Percentiles rank a stretch among this genome's conserved stretches.
Evolutionary conservation across 1,284 basidiomycete species (phyloP).

Genomic region (Sporisorium reilianum): DNA sequence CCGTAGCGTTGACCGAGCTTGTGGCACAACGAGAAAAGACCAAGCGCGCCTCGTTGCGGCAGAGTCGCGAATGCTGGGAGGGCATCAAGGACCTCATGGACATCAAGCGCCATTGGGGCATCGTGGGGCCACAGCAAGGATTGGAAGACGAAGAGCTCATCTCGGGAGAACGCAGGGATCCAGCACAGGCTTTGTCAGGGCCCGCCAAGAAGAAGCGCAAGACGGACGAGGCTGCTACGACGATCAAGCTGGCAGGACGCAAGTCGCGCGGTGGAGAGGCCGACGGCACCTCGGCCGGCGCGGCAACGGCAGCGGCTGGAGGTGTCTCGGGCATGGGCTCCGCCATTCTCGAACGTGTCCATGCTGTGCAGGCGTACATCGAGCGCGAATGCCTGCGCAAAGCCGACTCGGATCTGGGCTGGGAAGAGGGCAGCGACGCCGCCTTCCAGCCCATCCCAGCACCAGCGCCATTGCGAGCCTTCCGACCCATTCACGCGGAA

Average conservation of each 20-base stretch:
- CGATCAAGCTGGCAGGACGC: slow-evolving; percentile 56
- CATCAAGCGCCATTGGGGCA: slow-evolving; percentile 63
- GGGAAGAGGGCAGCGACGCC: slow-evolving; percentile 66
- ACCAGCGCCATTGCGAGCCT: slow-evolving; percentile 56
- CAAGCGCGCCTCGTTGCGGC: slow-evolving; percentile 55
- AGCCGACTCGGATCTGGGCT: slow-evolving; percentile 61
- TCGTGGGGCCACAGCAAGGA: slow-evolving; percentile 56
- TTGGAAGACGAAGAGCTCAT: slow-evolving; percentile 66
- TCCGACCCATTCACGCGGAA: slow-evolving; percentile 65
- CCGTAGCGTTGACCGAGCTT: slow-evolving; percentile 51
- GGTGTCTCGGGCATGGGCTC: slow-evolving; percentile 73
- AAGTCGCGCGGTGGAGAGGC: slow-evolving; percentile 49
- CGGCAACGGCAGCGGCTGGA: slow-evolving; percentile 30
- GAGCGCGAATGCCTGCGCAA: slow-evolving; percentile 63
- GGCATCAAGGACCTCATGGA: slow-evolving; percentile 57
- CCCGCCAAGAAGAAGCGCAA: slow-evolving; percentile 65
- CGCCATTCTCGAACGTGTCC: slow-evolving; percentile 64
- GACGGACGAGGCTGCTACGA: slow-evolving; percentile 54
- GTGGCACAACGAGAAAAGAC: slow-evolving; percentile 66
- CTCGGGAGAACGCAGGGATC: slow-evolving; percentile 57
- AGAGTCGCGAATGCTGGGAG: slow-evolving; percentile 61
- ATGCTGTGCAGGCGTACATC: slow-evolving; percentile 65
- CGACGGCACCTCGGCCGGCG: slow-evolving; percentile 27
- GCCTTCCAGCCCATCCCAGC: slow-evolving; percentile 63
- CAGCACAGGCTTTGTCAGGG: slow-evolving; percentile 36